Conservation (phyloP, 768 basidiomycete species). For the Tylopilus plumbeoviolaceoides region DNA sequence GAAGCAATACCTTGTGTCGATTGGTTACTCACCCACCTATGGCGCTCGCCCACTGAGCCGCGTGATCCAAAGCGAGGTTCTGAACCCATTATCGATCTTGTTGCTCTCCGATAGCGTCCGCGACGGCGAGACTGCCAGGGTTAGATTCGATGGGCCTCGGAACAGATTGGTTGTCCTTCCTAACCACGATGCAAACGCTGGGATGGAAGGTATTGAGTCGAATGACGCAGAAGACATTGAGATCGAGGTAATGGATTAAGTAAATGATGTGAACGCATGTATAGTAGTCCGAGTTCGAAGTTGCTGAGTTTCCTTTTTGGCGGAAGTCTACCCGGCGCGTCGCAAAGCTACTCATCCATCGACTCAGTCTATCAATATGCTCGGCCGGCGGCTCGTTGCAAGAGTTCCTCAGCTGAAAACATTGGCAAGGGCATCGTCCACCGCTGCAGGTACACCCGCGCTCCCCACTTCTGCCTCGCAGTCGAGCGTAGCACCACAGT, state of each 20-base stretch:
- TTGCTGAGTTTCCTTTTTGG: constrained; percentile 18
- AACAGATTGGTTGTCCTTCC: constrained; percentile 77
- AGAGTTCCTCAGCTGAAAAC: constrained; percentile 14
- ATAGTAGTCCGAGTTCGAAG: too few relatives aligned
- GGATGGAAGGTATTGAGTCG: constrained; percentile 46
- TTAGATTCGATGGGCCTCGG: constrained; percentile 76
- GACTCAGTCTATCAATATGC: constrained; percentile 20
- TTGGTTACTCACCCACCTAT: constrained; percentile 78
- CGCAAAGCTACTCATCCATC: constrained; percentile 1
- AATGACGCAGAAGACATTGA: constrained; percentile 55
- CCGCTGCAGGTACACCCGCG: constrained; percentile 9
- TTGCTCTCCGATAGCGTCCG: constrained; percentile 78
- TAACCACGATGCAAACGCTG: constrained; percentile 65
- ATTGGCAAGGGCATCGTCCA: constrained; percentile 24
- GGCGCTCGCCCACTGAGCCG: constrained; percentile 92
- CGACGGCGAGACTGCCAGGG: constrained; percentile 72
- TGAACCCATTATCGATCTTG: constrained; percentile 86
- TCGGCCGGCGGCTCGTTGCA: constrained; percentile 24
- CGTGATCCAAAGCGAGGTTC: constrained; percentile 85
- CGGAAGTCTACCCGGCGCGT: neutral
- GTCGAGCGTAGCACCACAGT: constrained; percentile 51
- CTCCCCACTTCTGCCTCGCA: constrained; percentile 14
- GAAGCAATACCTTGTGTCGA: constrained; percentile 69
- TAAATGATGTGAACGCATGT: too few relatives aligned
- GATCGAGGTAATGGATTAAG: constrained; percentile 21